Evolutionary conservation across 2,329 filamentous ascomycete genomes (phyloP).

Genomic region (Fusarium acutatum): DNA sequence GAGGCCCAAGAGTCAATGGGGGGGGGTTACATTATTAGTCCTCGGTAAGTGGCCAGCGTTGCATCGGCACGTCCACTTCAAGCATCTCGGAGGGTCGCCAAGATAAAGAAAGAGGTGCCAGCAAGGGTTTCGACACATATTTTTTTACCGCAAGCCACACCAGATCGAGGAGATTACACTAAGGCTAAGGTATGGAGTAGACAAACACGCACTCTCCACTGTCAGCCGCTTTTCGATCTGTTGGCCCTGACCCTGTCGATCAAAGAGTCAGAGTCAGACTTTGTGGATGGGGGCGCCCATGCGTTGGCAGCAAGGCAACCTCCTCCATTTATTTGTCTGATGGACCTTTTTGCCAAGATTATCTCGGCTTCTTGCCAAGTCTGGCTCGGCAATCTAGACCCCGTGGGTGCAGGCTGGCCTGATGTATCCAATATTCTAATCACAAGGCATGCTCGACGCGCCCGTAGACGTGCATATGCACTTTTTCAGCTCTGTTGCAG

Average conservation of each 20-base stretch:
- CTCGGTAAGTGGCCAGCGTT: background rate
- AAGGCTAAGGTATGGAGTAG: background rate
- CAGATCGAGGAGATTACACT: background rate
- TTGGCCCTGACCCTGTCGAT: background rate
- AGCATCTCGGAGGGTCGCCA: background rate
- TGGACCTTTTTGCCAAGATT: background rate
- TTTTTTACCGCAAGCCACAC: background rate
- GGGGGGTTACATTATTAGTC: background rate
- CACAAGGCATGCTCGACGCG: slow-evolving; percentile 16
- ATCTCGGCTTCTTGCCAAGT: slow-evolving; percentile 12
- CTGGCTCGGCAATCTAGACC: slow-evolving; percentile 8
- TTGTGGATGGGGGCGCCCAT: background rate
- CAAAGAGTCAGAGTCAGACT: background rate
- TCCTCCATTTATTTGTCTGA: background rate
- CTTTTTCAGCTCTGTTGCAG: background rate
- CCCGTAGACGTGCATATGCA: slow-evolving; percentile 27
- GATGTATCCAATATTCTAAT: background rate
- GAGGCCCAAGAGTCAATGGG: background rate
- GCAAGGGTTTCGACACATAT: background rate
- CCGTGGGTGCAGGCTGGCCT: slow-evolving; percentile 1
- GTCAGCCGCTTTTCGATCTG: background rate
- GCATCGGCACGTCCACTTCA: background rate
- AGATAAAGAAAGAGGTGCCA: background rate
- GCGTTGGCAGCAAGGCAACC: background rate
- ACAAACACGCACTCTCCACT: background rate